Evolutionary conservation across 495 filamentous ascomycete genomes (phyloP).

Genomic region (Neurospora intermedia): DNA sequence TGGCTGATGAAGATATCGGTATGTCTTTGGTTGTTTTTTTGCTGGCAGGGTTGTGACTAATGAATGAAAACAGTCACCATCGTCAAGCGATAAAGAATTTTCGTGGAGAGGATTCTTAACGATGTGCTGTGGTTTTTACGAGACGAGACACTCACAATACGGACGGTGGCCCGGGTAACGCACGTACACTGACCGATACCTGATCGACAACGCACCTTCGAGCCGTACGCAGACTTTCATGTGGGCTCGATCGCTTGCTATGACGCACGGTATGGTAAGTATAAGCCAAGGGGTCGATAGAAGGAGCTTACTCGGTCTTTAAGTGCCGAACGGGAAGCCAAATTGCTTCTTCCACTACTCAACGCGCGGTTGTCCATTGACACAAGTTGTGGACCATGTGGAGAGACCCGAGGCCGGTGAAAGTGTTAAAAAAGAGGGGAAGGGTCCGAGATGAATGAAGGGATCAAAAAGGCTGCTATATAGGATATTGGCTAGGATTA

Average conservation of each 20-base stretch:
- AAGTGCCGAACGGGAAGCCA: neutral
- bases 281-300: neutral
- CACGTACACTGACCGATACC: neutral
- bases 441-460: neutral
- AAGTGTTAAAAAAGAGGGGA: neutral
- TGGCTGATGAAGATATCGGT: conserved; percentile 97
- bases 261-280: neutral
- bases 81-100: conserved; percentile 65
- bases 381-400: neutral
- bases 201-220: neutral
- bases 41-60: neutral
- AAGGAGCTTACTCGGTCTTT: neutral
- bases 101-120: neutral
- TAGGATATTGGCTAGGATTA: neutral
- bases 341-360: neutral
- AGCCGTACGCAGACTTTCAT: neutral
- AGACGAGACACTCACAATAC: neutral
- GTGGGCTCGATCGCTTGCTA: neutral
- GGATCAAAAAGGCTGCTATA: neutral
- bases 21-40: conserved; percentile 25
- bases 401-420: neutral
- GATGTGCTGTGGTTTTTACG: neutral
- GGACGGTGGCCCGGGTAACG: neutral
- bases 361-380: too few relatives aligned
- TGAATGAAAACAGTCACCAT: conserved; percentile 61